Evolutionary conservation across 2,329 filamentous ascomycete species (phyloP).

Genomic region (Aspergillus terreus): DNA sequence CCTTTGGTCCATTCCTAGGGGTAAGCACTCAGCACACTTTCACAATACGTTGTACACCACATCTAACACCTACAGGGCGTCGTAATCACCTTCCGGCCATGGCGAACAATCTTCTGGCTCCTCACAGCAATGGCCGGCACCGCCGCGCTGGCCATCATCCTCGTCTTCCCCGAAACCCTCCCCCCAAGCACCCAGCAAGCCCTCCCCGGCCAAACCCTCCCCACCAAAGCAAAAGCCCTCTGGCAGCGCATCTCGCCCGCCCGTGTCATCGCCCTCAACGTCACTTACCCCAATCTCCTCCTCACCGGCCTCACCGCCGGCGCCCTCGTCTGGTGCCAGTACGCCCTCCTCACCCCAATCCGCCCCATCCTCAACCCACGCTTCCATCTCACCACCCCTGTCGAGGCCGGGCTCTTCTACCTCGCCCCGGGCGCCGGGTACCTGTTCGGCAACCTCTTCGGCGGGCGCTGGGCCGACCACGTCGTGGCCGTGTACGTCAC

Average conservation of each 20-base stretch:
- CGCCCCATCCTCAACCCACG: constrained; percentile 72
- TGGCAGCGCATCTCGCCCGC: constrained; percentile 64
- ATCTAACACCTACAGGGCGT: constrained; percentile 55
- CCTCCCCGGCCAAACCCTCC: constrained; percentile 51
- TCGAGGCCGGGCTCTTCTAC: constrained; percentile 69
- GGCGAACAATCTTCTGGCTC: constrained; percentile 75
- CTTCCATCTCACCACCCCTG: constrained; percentile 63
- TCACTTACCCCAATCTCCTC: constrained; percentile 66
- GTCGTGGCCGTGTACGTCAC: constrained; percentile 63
- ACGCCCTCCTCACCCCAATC: constrained; percentile 64
- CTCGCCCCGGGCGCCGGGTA: constrained; percentile 70
- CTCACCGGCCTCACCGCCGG: constrained; percentile 59
- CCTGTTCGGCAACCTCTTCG: constrained; percentile 64
- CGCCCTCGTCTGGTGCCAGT: constrained; percentile 72
- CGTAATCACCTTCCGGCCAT: constrained; percentile 69
- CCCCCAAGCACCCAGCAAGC: constrained; percentile 62
- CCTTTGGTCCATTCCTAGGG: constrained; percentile 51
- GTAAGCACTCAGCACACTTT: constrained; percentile 17
- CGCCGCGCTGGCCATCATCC: constrained; percentile 57
- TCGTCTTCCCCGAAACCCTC: constrained; percentile 70
- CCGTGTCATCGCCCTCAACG: constrained; percentile 58
- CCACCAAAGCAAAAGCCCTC: constrained; percentile 52
- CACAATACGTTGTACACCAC: not conserved
- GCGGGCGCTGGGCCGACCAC: constrained; percentile 68
- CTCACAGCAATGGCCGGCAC: constrained; percentile 65